Evolutionary conservation across 331 rosid species (phyloP), one percentile per base, ranked within the genome.

Genomic region (Rosa hybrid): DNA sequence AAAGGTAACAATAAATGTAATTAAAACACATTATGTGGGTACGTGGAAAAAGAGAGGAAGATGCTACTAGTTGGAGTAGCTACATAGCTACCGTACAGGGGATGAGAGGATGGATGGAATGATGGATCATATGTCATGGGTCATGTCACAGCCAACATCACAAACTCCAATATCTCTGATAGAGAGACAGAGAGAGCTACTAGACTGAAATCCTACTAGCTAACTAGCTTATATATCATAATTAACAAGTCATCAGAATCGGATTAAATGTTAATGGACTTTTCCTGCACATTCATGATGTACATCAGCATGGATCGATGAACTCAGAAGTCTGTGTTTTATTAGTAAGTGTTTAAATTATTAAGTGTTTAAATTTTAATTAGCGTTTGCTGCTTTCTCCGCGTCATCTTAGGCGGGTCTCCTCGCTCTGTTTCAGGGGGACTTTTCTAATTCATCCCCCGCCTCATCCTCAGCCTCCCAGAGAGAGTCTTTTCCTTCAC

Each of bases 371-470:
- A 54, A 54, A 18, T 54, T 56, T n/a, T 59, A 54, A 54, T 54
- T 54, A 21, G 14, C 34, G n/a, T 30, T 64, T 14, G n/a, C 5
- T 54, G 76, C 81, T 80, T 73, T 74, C 53, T 74, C 83, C 75
- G 69, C 79, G 75, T 63, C 70, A 12, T 75, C 83, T 65, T 74
- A 80, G 83, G 71, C 46, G 71, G 49, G 38, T 67, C 71, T 67
- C 71, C 72, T 67, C 72, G 75, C 75, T 50, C 70, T 81, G 75
- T 50, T 74, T 81, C 41, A 41, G 82, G 82, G 82, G 77, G 82
- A 57, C 59, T 70, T 78, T 69, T 65, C 44, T 63, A 30, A 63
- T 62, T 63, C 12, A 20, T 23, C 81, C 27, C 21, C 44, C 27
- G 50, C 23, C 8, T 25, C 54, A 42, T 17, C 20, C 80, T 14